Percentiles rank a stretch among this genome's conserved stretches.
phyloP scores from a whole-genome alignment of 2,329 filamentous ascomycete genomes.

The Alternaria sp. region DNA sequence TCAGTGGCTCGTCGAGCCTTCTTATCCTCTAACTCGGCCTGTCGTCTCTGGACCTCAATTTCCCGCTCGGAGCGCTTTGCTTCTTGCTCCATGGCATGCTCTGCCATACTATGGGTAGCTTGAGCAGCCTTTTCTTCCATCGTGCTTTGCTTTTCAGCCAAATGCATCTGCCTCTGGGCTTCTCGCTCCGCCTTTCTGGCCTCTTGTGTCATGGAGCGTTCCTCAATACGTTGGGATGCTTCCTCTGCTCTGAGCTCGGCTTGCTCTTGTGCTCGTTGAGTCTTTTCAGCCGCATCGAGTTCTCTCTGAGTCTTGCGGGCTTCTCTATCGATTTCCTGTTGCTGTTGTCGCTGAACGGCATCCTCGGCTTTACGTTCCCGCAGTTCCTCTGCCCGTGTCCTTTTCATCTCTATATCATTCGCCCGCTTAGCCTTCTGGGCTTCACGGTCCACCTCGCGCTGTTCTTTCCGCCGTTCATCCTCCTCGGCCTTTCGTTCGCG shows the following conservation, averaged over 20 bases:
- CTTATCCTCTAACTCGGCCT: background rate
- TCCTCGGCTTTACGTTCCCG: background rate
- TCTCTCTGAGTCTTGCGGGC: background rate
- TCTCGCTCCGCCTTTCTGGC: background rate
- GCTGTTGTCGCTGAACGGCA: background rate
- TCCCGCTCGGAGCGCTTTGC: background rate
- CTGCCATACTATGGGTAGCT: background rate
- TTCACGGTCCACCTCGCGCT: background rate
- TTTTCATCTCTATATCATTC: background rate
- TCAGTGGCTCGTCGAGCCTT: background rate
- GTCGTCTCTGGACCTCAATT: background rate
- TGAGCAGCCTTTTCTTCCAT: background rate
- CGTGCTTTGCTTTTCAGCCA: background rate
- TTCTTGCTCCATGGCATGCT: background rate
- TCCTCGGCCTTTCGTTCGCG: background rate
- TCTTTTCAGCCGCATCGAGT: background rate
- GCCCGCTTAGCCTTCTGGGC: background rate
- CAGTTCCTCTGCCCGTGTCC: background rate
- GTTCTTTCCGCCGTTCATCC: background rate
- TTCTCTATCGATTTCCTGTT: background rate
- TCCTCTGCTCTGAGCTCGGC: background rate
- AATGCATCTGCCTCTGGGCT: background rate
- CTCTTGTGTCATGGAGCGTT: background rate
- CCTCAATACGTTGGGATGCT: background rate
- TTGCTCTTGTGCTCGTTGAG: background rate